A percentile compares a stretch with the other conserved stretches of the same genome.
Evolutionary conservation across 345 rosid species (phyloP).

Genomic region (Salix purpurea): DNA sequence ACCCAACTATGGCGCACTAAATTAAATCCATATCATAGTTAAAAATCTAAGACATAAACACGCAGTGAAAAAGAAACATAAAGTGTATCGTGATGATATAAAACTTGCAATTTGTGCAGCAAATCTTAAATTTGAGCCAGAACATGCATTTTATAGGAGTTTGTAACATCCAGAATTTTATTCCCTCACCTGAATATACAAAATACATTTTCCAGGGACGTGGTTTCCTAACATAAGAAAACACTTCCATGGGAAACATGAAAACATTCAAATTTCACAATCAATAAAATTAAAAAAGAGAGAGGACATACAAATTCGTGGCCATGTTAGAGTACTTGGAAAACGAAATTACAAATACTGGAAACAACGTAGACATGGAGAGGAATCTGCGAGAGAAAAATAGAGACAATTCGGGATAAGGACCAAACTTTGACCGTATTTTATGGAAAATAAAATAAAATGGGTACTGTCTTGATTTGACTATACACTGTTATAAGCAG

Average conservation of each 20-base stretch:
- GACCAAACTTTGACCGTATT: not conserved
- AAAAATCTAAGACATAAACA: too few relatives aligned
- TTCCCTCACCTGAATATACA: rapidly evolving
- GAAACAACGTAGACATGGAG: not conserved
- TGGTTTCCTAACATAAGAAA: too few relatives aligned
- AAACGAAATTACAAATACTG: not conserved
- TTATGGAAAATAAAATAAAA: not conserved
- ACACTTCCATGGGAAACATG: not conserved
- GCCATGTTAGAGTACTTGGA: not conserved
- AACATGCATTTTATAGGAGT: too few relatives aligned
- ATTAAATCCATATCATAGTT: too few relatives aligned
- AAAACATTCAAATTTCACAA: not conserved
- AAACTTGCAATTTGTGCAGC: too few relatives aligned
- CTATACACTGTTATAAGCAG: not conserved
- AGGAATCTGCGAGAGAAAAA: not conserved
- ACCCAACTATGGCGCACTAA: too few relatives aligned
- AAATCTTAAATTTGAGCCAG: rapidly evolving
- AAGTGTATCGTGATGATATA: too few relatives aligned
- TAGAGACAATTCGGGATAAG: not conserved
- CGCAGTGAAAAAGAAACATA: too few relatives aligned
- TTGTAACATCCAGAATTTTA: too few relatives aligned
- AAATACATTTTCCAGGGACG: rapidly evolving
- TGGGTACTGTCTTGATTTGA: not conserved
- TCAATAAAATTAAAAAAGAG: too few relatives aligned
- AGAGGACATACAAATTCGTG: not conserved